Evolutionary conservation across 371 early-diverging fungal species (phyloP).

Genomic region (Lichtheimia ramosa): DNA sequence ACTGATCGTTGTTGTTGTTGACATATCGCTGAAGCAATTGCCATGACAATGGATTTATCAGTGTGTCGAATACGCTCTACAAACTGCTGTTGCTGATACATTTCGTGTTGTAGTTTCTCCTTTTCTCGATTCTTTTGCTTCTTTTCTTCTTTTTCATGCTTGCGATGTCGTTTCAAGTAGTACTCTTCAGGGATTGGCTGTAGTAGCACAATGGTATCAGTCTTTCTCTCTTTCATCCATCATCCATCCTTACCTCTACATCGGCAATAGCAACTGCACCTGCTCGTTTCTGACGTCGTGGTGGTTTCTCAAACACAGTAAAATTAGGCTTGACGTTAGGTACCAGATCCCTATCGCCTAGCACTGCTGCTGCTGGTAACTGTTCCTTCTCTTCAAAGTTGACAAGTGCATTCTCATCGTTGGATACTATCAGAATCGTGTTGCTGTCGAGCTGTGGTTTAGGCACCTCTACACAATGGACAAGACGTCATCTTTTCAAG

Average conservation of each 20-base stretch:
- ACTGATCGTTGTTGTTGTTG: constrained; percentile 23
- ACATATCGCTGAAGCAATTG: constrained; percentile 38
- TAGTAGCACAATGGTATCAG: neutral
- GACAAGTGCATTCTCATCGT: neutral
- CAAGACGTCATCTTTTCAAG: neutral
- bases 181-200: constrained; percentile 42
- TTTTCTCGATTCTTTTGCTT: constrained; percentile 67
- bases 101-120: constrained; percentile 60
- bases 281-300: constrained; percentile 1
- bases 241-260: constrained; percentile 10
- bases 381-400: neutral
- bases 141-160: constrained; percentile 66
- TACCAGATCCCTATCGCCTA: neutral
- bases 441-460: constrained; percentile 7
- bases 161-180: constrained; percentile 62
- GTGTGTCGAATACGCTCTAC: constrained; percentile 59
- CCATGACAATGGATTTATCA: constrained; percentile 39
- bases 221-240: neutral
- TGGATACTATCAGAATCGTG: constrained; percentile 8
- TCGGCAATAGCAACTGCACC: constrained; percentile 1
- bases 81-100: constrained; percentile 63
- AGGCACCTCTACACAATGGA: neutral
- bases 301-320: constrained; percentile 6
- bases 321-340: constrained; percentile 2
- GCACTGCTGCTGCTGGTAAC: neutral